These are phyloP conservation scores for Diplodia seriata DNA, from an alignment of 2,329 filamentous ascomycete genomes.

Conservation along the genomic window DNA sequence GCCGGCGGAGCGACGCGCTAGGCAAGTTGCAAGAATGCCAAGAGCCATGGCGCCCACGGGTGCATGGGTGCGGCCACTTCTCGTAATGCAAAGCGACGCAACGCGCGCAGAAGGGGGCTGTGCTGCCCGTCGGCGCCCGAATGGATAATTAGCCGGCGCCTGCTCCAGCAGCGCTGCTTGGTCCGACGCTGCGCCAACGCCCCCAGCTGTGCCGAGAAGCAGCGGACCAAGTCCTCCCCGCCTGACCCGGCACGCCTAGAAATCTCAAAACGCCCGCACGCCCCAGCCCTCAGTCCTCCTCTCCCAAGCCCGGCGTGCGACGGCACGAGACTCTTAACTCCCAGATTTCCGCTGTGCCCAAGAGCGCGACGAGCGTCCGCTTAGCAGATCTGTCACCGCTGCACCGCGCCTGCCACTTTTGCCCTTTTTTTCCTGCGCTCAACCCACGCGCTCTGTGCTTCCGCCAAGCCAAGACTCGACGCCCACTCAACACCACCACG, in stretches of 20 bases:
- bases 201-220: constrained; percentile 29
- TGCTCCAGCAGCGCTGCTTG: constrained; percentile 27
- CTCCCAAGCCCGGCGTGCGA: constrained; percentile 28
- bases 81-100: constrained; percentile 32
- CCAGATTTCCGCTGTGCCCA: constrained; percentile 16
- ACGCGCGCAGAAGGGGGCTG: constrained; percentile 31
- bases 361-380: constrained; percentile 20
- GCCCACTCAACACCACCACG: constrained; percentile 24
- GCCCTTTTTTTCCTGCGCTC: constrained; percentile 8
- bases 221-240: constrained; percentile 34
- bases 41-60: constrained; percentile 31
- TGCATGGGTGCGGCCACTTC: constrained; percentile 31
- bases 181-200: constrained; percentile 24
- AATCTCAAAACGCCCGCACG: constrained; percentile 33
- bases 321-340: constrained; percentile 30
- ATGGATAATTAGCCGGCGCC: constrained; percentile 32
- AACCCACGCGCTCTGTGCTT: constrained; percentile 24
- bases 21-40: constrained; percentile 33
- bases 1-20: constrained; percentile 30
- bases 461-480: constrained; percentile 33
- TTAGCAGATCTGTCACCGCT: not conserved
- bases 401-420: not conserved
- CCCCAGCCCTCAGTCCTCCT: constrained; percentile 30
- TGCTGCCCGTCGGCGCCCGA: constrained; percentile 29
- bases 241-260: constrained; percentile 33